These are phyloP conservation scores for Isatis tinctoria DNA, from an alignment of 345 rosid species.

Conservation along the genomic window DNA sequence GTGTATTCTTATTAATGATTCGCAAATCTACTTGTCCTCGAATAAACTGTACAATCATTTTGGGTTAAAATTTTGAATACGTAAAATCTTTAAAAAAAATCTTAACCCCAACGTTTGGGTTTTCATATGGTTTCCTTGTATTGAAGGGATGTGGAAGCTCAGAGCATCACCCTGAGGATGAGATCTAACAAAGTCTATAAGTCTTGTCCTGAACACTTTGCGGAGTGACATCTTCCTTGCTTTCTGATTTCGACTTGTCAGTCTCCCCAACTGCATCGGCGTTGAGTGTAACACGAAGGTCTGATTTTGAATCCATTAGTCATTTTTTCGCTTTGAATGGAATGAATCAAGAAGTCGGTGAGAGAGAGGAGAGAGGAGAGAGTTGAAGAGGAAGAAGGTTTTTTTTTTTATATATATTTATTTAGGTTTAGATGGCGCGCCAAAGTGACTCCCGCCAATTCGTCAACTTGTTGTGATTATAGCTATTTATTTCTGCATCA, in stretches of 20 bases:
- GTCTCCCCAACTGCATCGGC: conserved; percentile 42
- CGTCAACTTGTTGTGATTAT: too few species aligned
- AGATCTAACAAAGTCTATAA: conserved; percentile 44
- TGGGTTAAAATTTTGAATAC: too few species aligned
- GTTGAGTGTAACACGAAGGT: conserved; percentile 55
- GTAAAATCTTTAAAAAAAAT: too few species aligned
- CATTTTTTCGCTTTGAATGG: too few species aligned
- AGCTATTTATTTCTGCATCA: too few species aligned
- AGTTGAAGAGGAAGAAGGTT: too few species aligned
- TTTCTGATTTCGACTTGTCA: conserved; percentile 33
- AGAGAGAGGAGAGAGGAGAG: conserved; percentile 27
- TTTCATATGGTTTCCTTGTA: conserved; percentile 18
- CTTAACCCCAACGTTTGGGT: conserved; percentile 12
- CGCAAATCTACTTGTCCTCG: not conserved
- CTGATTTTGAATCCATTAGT: too few species aligned
- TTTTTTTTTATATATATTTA: too few species aligned
- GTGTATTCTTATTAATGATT: not conserved
- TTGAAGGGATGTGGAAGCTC: conserved; percentile 67
- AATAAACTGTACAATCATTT: not conserved
- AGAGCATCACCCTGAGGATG: conserved; percentile 80
- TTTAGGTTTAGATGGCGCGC: too few species aligned
- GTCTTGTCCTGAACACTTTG: too few species aligned
- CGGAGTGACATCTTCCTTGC: conserved; percentile 52
- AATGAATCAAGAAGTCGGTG: too few species aligned
- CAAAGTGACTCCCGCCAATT: too few species aligned